These are phyloP conservation scores for Fusarium heterosporum DNA, from an alignment of 2,329 filamentous ascomycete genomes.

Conservation along the genomic window DNA sequence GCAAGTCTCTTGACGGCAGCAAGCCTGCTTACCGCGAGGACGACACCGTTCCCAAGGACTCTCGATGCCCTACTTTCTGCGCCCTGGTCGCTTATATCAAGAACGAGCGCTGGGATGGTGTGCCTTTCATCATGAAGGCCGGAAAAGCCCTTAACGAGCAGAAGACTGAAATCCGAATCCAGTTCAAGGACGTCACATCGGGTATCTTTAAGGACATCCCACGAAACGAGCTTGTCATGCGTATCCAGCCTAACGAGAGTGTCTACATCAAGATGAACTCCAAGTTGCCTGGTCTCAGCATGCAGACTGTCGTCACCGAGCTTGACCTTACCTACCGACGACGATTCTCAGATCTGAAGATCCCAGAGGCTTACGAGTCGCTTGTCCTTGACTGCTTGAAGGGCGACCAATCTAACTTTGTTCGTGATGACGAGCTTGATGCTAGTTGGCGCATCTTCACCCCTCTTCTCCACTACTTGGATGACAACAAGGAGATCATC, in stretches of 20 bases:
- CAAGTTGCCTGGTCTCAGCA: slow-evolving; percentile 96
- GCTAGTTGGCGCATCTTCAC: slow-evolving; percentile 99
- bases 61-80: slow-evolving; percentile 97
- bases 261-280: slow-evolving; percentile 99
- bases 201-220: slow-evolving; percentile 99
- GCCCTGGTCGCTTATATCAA: slow-evolving; percentile 98
- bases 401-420: slow-evolving; percentile 99
- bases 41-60: slow-evolving; percentile 96
- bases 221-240: slow-evolving; percentile 98
- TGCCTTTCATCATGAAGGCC: slow-evolving; percentile 99
- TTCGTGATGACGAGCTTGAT: slow-evolving; percentile 95
- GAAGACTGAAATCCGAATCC: slow-evolving; percentile 98
- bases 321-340: slow-evolving; percentile 97
- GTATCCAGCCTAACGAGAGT: slow-evolving; percentile 98
- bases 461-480: slow-evolving; percentile 95
- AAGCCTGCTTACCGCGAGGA: slow-evolving; percentile 99
- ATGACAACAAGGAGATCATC: slow-evolving; percentile 99
- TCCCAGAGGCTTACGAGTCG: slow-evolving; percentile 98
- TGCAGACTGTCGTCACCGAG: slow-evolving; percentile 99
- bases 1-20: slow-evolving; percentile 92
- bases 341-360: slow-evolving; percentile 99
- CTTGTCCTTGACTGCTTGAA: slow-evolving; percentile 97
- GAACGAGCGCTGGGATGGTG: slow-evolving; percentile 99
- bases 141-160: slow-evolving; percentile 99
- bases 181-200: slow-evolving; percentile 99